Conservation (phyloP, 345 rosid genomes). For the Sonneratia alba region DNA sequence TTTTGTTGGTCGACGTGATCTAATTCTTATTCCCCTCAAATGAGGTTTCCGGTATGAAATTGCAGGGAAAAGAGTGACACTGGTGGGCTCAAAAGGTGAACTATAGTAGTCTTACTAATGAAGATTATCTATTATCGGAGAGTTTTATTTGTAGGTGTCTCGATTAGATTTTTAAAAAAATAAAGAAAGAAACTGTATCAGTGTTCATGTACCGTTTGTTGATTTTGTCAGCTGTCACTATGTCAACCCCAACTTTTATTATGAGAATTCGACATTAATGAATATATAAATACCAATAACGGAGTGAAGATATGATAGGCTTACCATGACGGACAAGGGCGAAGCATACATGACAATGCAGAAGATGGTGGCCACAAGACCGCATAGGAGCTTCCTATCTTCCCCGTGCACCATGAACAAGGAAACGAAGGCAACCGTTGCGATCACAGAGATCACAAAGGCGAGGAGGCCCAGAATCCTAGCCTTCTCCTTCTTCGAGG, state of each 20-base stretch:
- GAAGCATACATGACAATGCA: constrained; percentile 33
- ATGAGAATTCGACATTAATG: neutral
- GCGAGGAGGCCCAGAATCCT: constrained; percentile 21
- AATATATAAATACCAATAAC: neutral
- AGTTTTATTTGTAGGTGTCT: too few relatives aligned
- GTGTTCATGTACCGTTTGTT: too few relatives aligned
- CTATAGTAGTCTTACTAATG: too few relatives aligned
- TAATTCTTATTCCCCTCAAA: too few relatives aligned
- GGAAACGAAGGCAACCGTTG: constrained; percentile 18
- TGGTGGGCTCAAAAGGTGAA: too few relatives aligned
- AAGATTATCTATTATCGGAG: too few relatives aligned
- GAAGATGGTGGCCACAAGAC: constrained; percentile 24
- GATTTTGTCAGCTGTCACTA: too few relatives aligned
- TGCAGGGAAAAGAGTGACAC: too few relatives aligned
- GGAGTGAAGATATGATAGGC: neutral
- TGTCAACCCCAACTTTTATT: neutral
- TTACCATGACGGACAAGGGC: constrained; percentile 36
- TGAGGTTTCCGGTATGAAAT: too few relatives aligned
- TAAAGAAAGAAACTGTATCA: too few relatives aligned
- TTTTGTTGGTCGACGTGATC: too few relatives aligned
- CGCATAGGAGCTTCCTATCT: constrained; percentile 29
- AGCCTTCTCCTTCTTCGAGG: constrained; percentile 19
- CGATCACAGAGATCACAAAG: constrained; percentile 17
- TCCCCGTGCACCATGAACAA: constrained; percentile 19
- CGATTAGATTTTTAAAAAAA: too few relatives aligned